Percentiles rank a stretch among this genome's conserved stretches.
Evolutionary conservation across 1,284 basidiomycete species (phyloP).

Genomic region (Moesziomyces aphidis): DNA sequence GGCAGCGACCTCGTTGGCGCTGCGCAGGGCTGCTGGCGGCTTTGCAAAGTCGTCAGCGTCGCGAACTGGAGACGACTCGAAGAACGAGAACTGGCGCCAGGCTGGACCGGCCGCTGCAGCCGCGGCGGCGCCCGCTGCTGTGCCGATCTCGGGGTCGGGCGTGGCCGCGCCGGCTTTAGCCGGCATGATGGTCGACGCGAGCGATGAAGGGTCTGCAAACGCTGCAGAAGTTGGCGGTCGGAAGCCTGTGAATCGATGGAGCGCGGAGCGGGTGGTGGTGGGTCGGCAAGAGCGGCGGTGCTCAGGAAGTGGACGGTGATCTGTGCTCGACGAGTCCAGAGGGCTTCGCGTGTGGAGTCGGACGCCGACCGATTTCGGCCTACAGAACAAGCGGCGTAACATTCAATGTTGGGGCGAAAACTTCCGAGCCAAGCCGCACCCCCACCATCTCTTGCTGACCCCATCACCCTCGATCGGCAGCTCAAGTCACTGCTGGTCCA

Average conservation of each 20-base stretch:
- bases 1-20: conserved; percentile 53
- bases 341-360: neutral
- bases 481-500: too few species aligned
- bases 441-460: too few species aligned
- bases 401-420: neutral
- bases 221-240: neutral
- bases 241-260: neutral
- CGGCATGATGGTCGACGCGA: conserved; percentile 14
- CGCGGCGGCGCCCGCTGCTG: conserved; percentile 33
- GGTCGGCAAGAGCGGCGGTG: neutral
- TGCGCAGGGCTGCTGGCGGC: conserved; percentile 40
- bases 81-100: conserved; percentile 61
- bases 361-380: neutral
- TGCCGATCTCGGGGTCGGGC: conserved; percentile 30
- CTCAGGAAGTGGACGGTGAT: neutral
- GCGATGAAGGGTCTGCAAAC: neutral
- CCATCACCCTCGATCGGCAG: too few species aligned
- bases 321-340: neutral
- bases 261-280: neutral
- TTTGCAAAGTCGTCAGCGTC: conserved; percentile 51
- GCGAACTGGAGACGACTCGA: conserved; percentile 49
- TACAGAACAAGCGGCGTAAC: neutral
- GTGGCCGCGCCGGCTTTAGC: conserved; percentile 8
- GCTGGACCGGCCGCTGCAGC: conserved; percentile 52
- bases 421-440: neutral